A percentile compares a stretch with the other conserved stretches of the same genome.
These are phyloP conservation scores for Claviceps lovelessii DNA, from an alignment of 2,329 filamentous ascomycete genomes.

Conservation along the genomic window DNA sequence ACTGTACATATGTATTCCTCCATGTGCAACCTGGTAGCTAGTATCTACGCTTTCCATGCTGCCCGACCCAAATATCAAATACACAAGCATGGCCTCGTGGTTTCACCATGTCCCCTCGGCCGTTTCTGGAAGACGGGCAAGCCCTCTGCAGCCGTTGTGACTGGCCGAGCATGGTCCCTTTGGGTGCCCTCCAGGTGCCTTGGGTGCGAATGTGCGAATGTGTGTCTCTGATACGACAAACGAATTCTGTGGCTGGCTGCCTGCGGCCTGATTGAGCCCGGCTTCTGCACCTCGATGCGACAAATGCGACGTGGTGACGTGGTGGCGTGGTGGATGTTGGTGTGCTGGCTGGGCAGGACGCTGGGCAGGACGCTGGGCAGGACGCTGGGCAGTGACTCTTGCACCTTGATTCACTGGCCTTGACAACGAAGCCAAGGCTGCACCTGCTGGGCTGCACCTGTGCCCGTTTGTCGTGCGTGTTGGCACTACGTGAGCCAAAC, in stretches of 20 bases:
- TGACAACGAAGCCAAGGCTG: background rate
- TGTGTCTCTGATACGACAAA: too few relatives aligned
- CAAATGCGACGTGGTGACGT: background rate
- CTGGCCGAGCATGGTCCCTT: slow-evolving; percentile 1
- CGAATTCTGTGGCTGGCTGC: background rate
- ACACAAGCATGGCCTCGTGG: too few relatives aligned
- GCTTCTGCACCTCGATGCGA: background rate
- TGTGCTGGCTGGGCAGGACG: background rate
- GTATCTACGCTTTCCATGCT: too few relatives aligned
- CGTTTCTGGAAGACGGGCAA: background rate
- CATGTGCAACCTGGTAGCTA: too few relatives aligned
- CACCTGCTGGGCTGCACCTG: background rate
- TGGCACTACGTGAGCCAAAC: background rate
- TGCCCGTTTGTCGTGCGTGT: too few relatives aligned
- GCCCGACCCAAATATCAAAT: too few relatives aligned
- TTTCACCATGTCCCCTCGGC: too few relatives aligned
- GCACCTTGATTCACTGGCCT: too few relatives aligned
- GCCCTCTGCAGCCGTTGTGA: background rate
- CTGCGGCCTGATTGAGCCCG: too few relatives aligned
- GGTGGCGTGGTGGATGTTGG: background rate
- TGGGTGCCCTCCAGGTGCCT: background rate
- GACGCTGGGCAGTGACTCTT: background rate
- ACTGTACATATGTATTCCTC: too few relatives aligned
- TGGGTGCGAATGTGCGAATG: too few relatives aligned
- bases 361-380: too few relatives aligned